phyloP scores from a whole-genome alignment of 2,329 filamentous ascomycete genomes.

The Bipolaris zeicola region DNA sequence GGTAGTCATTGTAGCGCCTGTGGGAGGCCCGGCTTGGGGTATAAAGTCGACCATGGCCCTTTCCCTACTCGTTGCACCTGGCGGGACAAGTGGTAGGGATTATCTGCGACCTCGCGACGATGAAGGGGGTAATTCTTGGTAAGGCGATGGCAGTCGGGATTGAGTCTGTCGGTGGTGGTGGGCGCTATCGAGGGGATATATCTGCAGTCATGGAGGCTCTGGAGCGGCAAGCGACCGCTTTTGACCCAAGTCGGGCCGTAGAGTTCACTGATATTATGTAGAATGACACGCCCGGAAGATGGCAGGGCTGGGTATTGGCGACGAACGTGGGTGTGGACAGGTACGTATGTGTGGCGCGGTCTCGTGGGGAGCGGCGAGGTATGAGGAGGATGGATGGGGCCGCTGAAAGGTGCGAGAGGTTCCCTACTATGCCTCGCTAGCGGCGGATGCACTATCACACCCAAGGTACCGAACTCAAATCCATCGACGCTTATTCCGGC shows the following conservation, averaged over 20 bases:
- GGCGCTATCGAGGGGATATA: slow-evolving; percentile 39
- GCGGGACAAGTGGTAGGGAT: slow-evolving; percentile 20
- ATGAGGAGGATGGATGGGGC: slow-evolving; percentile 23
- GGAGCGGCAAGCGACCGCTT: slow-evolving; percentile 31
- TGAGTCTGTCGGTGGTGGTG: slow-evolving; percentile 25
- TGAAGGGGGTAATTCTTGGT: not conserved
- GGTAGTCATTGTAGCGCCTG: slow-evolving; percentile 45
- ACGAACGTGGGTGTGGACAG: slow-evolving; percentile 11
- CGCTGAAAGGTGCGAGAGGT: slow-evolving; percentile 21
- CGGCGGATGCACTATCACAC: slow-evolving; percentile 17
- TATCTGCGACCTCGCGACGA: slow-evolving; percentile 21
- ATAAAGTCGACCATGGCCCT: slow-evolving; percentile 47
- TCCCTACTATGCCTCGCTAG: slow-evolving; percentile 19
- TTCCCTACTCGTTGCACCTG: slow-evolving; percentile 32
- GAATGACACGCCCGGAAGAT: not conserved
- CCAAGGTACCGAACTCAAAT: slow-evolving; percentile 18
- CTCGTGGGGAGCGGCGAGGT: slow-evolving; percentile 16
- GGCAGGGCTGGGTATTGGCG: not conserved
- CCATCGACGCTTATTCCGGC: slow-evolving; percentile 8
- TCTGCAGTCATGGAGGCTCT: slow-evolving; percentile 40
- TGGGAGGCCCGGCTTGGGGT: slow-evolving; percentile 37
- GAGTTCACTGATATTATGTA: not conserved
- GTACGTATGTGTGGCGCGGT: slow-evolving; percentile 14
- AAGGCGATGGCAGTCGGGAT: slow-evolving; percentile 11
- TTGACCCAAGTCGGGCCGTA: slow-evolving; percentile 16